Evolutionary conservation across 2,329 filamentous ascomycete genomes (phyloP).

Genomic region (Aspergillus pseudotamarii): DNA sequence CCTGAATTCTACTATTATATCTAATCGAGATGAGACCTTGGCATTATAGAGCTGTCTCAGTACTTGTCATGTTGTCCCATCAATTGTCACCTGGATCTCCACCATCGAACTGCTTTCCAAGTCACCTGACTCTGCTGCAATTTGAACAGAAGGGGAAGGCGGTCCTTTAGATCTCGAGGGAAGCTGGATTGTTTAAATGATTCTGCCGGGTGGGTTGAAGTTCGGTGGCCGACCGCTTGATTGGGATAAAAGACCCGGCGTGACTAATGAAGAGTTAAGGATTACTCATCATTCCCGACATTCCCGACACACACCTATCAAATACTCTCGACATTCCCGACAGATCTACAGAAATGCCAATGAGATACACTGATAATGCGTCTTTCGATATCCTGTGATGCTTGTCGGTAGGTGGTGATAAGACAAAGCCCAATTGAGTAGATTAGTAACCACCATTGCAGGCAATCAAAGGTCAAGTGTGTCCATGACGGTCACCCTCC

Average conservation of each 20-base stretch:
- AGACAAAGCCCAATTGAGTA: neutral
- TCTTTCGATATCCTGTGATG: slow-evolving; percentile 40
- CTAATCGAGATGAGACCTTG: too few species aligned
- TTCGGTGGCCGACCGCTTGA: neutral
- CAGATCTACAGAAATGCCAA: neutral
- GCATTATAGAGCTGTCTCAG: too few species aligned
- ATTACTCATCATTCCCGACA: neutral
- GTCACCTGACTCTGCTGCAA: too few species aligned
- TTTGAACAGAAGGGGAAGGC: too few species aligned
- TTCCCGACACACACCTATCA: neutral
- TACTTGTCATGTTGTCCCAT: too few species aligned
- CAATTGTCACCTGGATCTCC: too few species aligned
- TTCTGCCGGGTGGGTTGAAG: neutral
- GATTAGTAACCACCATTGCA: slow-evolving; percentile 11
- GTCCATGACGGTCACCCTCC: slow-evolving; percentile 38
- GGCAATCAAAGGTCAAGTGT: slow-evolving; percentile 41
- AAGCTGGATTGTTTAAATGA: neutral
- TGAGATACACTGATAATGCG: slow-evolving; percentile 27
- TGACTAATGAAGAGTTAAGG: neutral
- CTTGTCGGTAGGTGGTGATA: slow-evolving; percentile 31
- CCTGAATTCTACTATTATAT: too few species aligned
- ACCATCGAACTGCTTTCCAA: too few species aligned
- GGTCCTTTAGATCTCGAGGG: too few species aligned
- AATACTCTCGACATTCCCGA: neutral
- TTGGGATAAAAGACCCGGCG: neutral